Evolutionary conservation across 2,329 filamentous ascomycete genomes (phyloP), one percentile per base, ranked within the genome.

Genomic region (Penicillium concentricum): DNA sequence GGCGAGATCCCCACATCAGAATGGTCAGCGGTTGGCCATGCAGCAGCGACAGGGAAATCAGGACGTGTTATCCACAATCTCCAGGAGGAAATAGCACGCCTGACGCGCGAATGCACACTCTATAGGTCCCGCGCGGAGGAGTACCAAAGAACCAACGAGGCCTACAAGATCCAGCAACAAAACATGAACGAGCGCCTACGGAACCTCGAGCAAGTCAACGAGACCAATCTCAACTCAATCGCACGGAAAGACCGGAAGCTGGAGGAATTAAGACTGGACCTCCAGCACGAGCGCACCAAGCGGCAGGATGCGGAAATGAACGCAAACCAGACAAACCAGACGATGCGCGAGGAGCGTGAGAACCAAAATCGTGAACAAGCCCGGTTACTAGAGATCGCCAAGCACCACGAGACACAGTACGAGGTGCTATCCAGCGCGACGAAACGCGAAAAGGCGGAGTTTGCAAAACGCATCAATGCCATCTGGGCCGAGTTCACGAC

Each of bases 11-110:
- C 68, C 24, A 59, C 69, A 16, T 34, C 54, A n/a, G 75, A 78
- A 68, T 81, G 79, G 79, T 81, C 78, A 2, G 79, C 79, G 2
- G 77, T 81, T 28, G 79, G 79, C 13, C 78, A 80, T 58, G 79
- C 79, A 35, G 79, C 79, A 35, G 74, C 76, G 24, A 78, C 76
- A 8, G 79, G 79, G 38, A 81, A 81, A 65, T 81, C 79, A 3
- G 78, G 79, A 28, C 75, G 79, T 35, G 79, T 81, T 20, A 81
- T 81, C 51, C 78, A 81, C 58, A 77, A 78, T 54, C 67, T 81
- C 34, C 78, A 80, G 64, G 78, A 78, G 60, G 78, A 81, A 45
- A 80, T 80, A 57, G 79, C 79, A 28, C 77, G 78, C 24, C 62
- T 80, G 39, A 79, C 75, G 12, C 74, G 79, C 18, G 79, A 81